Percentiles rank a stretch among this genome's conserved stretches.
Conservation (phyloP, 2,329 filamentous ascomycete genomes). For the Fonsecaea pugnacius region DNA sequence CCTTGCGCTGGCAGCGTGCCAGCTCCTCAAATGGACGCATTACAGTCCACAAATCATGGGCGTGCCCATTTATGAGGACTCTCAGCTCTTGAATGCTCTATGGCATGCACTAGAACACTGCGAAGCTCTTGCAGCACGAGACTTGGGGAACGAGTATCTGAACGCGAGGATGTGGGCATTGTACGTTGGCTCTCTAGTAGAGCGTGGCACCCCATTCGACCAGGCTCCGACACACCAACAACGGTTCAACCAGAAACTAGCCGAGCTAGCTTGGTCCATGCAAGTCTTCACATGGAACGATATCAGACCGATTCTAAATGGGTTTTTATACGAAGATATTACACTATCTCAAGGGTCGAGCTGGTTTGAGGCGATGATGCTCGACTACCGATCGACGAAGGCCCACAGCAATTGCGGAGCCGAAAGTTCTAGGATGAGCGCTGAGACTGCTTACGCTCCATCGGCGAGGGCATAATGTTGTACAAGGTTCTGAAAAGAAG, state of each 20-base stretch:
- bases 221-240: background rate
- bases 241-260: constrained; percentile 3
- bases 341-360: constrained; percentile 4
- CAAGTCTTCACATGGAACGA: constrained; percentile 4
- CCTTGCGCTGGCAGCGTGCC: constrained; percentile 16
- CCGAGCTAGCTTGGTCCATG: background rate
- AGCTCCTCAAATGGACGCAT: background rate
- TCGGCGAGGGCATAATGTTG: too few relatives aligned
- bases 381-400: background rate
- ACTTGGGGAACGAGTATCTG: constrained; percentile 2
- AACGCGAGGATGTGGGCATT: constrained; percentile 19
- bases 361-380: constrained; percentile 5
- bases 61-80: constrained; percentile 19
- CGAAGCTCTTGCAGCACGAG: background rate
- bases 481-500: too few relatives aligned
- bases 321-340: constrained; percentile 2
- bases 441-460: too few relatives aligned
- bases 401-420: background rate
- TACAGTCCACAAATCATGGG: constrained; percentile 16
- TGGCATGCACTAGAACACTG: constrained; percentile 9
- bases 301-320: constrained; percentile 1
- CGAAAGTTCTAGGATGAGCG: too few relatives aligned
- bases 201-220: constrained; percentile 1
- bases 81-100: constrained; percentile 2
- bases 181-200: constrained; percentile 21